phyloP scores from a whole-genome alignment of 2,329 filamentous ascomycete species.

The Penicillium glabrum region DNA sequence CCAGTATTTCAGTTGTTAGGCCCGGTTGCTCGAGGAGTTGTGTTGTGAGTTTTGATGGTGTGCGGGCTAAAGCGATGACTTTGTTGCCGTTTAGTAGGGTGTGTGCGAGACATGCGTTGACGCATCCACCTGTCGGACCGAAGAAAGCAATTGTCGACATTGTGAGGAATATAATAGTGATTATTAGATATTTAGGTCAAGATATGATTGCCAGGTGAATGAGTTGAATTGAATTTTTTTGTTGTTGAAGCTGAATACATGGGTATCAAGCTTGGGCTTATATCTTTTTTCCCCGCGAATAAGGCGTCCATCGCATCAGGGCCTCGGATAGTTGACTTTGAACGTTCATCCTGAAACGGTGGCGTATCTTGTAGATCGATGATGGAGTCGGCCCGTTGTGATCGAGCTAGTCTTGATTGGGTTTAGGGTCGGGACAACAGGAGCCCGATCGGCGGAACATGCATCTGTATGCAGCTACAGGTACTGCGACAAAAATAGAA shows the following conservation, averaged over 20 bases:
- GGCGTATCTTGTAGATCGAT: neutral
- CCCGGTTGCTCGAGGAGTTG: conserved; percentile 41
- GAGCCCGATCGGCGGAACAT: conserved; percentile 5
- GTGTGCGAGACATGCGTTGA: conserved; percentile 43
- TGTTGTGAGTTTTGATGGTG: conserved; percentile 48
- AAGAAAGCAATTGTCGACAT: conserved; percentile 50
- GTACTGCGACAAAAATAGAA: no score
- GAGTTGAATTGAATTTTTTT: neutral
- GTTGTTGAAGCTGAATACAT: neutral
- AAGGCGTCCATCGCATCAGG: neutral
- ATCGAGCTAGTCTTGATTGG: neutral
- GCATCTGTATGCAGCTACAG: no score
- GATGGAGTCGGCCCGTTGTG: neutral
- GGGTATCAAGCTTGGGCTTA: neutral
- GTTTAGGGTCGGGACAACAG: conserved; percentile 7
- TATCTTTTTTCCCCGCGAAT: neutral
- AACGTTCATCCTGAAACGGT: neutral
- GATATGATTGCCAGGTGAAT: neutral
- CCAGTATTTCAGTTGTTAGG: conserved; percentile 36
- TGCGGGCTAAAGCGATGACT: conserved; percentile 51
- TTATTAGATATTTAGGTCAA: neutral
- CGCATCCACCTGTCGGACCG: conserved; percentile 53
- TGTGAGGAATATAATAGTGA: neutral
- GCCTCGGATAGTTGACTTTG: neutral
- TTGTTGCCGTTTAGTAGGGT: conserved; percentile 46